Evolutionary conservation across 257 asterid genomes (phyloP).

Genomic region (Anisodus acutangulus): DNA sequence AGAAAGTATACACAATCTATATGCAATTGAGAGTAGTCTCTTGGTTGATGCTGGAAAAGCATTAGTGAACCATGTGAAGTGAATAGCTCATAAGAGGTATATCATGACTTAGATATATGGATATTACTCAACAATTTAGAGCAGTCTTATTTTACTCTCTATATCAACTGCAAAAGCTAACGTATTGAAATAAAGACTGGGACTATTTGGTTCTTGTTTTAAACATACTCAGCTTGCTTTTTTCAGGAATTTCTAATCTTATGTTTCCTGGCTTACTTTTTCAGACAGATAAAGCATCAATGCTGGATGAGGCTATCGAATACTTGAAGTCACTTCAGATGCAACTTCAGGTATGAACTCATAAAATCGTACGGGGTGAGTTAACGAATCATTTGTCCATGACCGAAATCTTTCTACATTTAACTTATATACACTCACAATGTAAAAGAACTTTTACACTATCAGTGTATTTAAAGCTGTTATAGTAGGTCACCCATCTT

Average conservation of each 20-base stretch:
- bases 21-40: not conserved
- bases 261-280: not conserved
- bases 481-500: not conserved
- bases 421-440: not conserved
- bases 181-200: not conserved
- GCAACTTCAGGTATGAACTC: slow-evolving; percentile 74
- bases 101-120: not conserved
- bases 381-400: slow-evolving; percentile 12
- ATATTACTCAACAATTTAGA: not conserved
- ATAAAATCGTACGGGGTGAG: not conserved
- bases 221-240: not conserved
- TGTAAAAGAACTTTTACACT: not conserved
- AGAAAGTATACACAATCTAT: not conserved
- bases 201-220: not conserved
- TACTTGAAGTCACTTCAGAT: slow-evolving; percentile 84
- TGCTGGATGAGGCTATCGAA: slow-evolving; percentile 88
- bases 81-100: not conserved
- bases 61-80: not conserved
- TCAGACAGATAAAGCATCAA: slow-evolving; percentile 89
- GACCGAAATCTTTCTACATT: not conserved
- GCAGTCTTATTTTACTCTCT: not conserved
- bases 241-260: not conserved
- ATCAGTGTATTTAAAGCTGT: not conserved
- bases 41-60: not conserved
- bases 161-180: not conserved